phyloP scores from a whole-genome alignment of 208 protist genomes.

The Tritrichomonas foetus region DNA sequence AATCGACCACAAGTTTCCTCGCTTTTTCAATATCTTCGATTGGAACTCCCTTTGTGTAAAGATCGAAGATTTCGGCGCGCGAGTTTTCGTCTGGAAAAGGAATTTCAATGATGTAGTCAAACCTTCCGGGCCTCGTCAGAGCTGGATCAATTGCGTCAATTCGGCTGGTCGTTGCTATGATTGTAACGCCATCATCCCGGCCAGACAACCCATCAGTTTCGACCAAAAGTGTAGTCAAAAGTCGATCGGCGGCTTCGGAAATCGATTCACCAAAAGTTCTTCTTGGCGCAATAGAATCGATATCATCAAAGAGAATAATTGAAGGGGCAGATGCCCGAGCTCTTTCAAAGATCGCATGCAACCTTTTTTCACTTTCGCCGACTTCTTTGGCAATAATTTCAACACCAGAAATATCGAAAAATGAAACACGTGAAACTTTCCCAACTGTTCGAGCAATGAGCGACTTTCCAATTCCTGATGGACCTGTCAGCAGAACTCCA shows the following conservation, averaged over 20 bases:
- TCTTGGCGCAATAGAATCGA: not conserved
- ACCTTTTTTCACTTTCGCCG: not conserved
- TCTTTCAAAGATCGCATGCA: not conserved
- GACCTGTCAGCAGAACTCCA: not conserved
- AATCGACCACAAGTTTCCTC: not conserved
- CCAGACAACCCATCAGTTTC: constrained; percentile 5
- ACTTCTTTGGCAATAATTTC: constrained; percentile 23
- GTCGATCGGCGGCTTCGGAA: not conserved
- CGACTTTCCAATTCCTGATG: not conserved
- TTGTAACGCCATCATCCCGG: not conserved
- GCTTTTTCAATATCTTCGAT: not conserved
- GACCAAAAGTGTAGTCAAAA: not conserved
- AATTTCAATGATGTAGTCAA: constrained; percentile 25
- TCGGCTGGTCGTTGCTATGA: not conserved
- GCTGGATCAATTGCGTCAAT: not conserved
- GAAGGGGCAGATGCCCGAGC: not conserved
- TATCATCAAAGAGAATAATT: constrained; percentile 21
- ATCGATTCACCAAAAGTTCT: not conserved
- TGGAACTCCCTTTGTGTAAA: not conserved
- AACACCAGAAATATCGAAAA: not conserved
- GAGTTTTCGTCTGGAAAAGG: not conserved
- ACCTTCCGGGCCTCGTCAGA: not conserved
- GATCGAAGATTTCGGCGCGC: not conserved
- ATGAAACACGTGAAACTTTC: not conserved
- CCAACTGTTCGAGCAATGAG: not conserved